Evolutionary conservation across 2,329 filamentous ascomycete species (phyloP), one percentile per base, ranked within the genome.

Genomic region (Alternaria postmessia): DNA sequence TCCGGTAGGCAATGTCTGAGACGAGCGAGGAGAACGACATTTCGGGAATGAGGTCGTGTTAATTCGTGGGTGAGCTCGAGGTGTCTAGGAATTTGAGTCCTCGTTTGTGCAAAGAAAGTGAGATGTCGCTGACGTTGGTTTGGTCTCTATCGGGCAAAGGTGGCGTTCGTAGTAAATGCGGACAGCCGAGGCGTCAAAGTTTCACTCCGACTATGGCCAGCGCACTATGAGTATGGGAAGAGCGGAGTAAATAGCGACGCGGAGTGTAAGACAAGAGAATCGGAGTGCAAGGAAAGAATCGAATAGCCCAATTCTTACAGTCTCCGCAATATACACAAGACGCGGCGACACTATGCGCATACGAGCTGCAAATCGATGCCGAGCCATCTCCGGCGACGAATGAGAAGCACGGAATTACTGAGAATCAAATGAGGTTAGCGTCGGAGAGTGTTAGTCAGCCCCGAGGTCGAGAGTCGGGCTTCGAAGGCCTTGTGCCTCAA

Each of bases 21-120:
- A 85, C 82, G 62, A 85, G 81, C 46, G 80, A 82, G 39, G 82
- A 84, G 77, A 84, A 84, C 11, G 82, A 85, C 82, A 84, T 84
- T 66, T 60, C 63, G 63, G 53, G 28, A 24, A 38, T 4, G 24
- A 18, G 12, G 12, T 26, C 32, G 26, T 30, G 28, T 42, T 26
- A 30, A 43, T 44, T 38, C 32, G 39, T 26, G 48, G 20, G 52
- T 38, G 34, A 3, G 7, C 0, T 0, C 39, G 55, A 62, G 18
- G 54, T 24, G n/a, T 28, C 14, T 34, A 12, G 34, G 43, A 11
- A 12, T 7, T n/a, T 9, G 39, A 48, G 32, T 26, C 36, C 20
- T 18, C 16, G 43, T 30, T 30, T 43, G 47, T 39, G 43, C 36
- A 51, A 30, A 43, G 54, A 36, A 14, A 48, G 44, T 41, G 20